Base-by-base conservation (phyloP, 805 yeast species). In the Candida piceae region DNA sequence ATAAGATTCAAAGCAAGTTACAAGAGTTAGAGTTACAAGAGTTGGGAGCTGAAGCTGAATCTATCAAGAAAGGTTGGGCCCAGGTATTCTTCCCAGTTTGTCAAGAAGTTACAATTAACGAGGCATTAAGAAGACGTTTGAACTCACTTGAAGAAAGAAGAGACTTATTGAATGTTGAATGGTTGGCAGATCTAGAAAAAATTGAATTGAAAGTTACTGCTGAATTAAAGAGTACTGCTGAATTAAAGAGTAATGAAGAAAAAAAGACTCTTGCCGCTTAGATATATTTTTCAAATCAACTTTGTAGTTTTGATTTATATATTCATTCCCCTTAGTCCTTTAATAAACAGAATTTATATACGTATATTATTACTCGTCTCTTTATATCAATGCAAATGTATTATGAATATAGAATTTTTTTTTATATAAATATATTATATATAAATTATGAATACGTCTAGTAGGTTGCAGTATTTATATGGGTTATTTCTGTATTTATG, bases 91-190 rank as follows among this genome's bases (percentile, higher is more conserved):
- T 87, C 53, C 84, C 84, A 8, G 73, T 80, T 11, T 81, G 89
- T 30, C 90, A 84, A 57, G 97, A 93, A 57, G 81, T 90, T 35
- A 86, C 95, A 45, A 84, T 88, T 62, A 93, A 90, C 57, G 90
- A 84, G 62, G 96, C 96, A 1, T 67, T 90, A 36, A 75, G 90
- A 62, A 78, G 93, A 67, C 80, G 97, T 53, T 52, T 75, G 24
- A 48, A 53, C 29, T 62, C 74, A 4, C 60, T 80, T 52, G 74
- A 64, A 16, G 61, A 59, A 24, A 66, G 77, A 49, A 68, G 62
- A 39, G 47, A 53, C 11, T 45, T 49, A 5, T 40, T 64, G 16
- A 40, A 58, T 35, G 52, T 52, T 5, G 50, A 56, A 33, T 64
- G 67, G 66, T 27, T 54, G 15, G 36, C 42, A 16, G 54, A 52